These are phyloP conservation scores for Tolypocladium endophyticum DNA, from an alignment of 2,329 filamentous ascomycete genomes.

Conservation along the genomic window DNA sequence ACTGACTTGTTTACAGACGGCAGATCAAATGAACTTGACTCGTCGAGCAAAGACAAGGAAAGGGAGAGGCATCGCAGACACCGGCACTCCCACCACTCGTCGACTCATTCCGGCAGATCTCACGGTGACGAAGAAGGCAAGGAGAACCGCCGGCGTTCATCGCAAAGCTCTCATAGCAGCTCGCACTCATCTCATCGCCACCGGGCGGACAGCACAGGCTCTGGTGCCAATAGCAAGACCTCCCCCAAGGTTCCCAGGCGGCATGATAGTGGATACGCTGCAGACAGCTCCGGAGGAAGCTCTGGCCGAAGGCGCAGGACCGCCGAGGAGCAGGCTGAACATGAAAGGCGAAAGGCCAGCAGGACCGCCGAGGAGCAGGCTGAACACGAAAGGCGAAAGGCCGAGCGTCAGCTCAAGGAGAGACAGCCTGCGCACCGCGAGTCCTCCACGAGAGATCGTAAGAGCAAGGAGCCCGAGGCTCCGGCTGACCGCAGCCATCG, in stretches of 20 bases:
- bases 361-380: slow-evolving; percentile 43
- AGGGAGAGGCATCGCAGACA: slow-evolving; percentile 29
- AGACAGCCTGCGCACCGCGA: slow-evolving; percentile 17
- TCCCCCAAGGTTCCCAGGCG: slow-evolving; percentile 29
- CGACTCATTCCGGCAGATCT: slow-evolving; percentile 17
- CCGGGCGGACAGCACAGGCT: slow-evolving; percentile 26
- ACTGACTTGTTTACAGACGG: slow-evolving; percentile 48
- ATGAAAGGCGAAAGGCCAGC: slow-evolving; percentile 38
- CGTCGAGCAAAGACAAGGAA: slow-evolving; percentile 25
- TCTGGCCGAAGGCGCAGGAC: slow-evolving; percentile 27
- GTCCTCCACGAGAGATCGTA: slow-evolving; percentile 10
- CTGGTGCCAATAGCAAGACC: slow-evolving; percentile 18
- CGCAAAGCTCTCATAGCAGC: slow-evolving; percentile 9
- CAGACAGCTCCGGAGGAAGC: slow-evolving; percentile 26
- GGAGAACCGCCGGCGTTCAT: slow-evolving; percentile 17
- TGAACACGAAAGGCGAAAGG: slow-evolving; percentile 37
- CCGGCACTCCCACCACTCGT: slow-evolving; percentile 27
- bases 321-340: slow-evolving; percentile 37
- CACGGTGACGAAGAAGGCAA: slow-evolving; percentile 19
- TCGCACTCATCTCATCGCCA: slow-evolving; percentile 21
- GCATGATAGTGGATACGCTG: slow-evolving; percentile 35
- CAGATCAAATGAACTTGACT: slow-evolving; percentile 26
- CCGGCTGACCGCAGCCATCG: slow-evolving; percentile 18
- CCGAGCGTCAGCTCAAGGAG: slow-evolving; percentile 27
- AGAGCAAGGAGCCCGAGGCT: slow-evolving; percentile 23